These are phyloP conservation scores for carrot (Daucus carota) DNA, from an alignment of 129 eudicot genomes.

Conservation along the genomic window DNA sequence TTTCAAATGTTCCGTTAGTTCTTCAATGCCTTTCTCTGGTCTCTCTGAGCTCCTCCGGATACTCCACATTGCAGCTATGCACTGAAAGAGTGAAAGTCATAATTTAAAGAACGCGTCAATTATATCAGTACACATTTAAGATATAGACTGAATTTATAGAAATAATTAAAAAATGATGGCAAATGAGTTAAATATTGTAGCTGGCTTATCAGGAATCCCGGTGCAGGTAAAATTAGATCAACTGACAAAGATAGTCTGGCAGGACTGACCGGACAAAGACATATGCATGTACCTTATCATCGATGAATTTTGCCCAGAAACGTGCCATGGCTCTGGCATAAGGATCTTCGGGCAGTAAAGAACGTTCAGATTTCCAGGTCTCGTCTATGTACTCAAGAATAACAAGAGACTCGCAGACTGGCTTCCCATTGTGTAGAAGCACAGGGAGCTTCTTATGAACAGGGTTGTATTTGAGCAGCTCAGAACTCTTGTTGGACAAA, in stretches of 20 bases:
- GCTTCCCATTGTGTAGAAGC: conserved; percentile 25
- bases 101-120: neutral
- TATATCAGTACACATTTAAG: neutral
- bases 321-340: conserved; percentile 38
- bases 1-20: conserved; percentile 5
- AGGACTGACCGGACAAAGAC: no score
- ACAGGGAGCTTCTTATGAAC: conserved; percentile 41
- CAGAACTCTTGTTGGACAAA: conserved; percentile 19
- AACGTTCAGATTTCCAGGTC: conserved; percentile 19
- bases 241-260: no score
- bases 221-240: no score
- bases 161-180: neutral
- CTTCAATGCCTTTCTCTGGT: conserved; percentile 20
- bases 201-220: no score
- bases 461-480: conserved; percentile 34
- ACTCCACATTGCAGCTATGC: conserved; percentile 18
- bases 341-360: conserved; percentile 33
- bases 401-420: conserved; percentile 31
- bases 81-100: conserved; percentile 11
- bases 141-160: neutral
- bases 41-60: conserved; percentile 2
- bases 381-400: conserved; percentile 44
- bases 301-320: conserved; percentile 42
- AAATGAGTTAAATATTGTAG: neutral
- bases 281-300: conserved; percentile 33